These are phyloP conservation scores for Endocladia muricata DNA, from an alignment of 31 red algal genomes.

Conservation along the genomic window DNA sequence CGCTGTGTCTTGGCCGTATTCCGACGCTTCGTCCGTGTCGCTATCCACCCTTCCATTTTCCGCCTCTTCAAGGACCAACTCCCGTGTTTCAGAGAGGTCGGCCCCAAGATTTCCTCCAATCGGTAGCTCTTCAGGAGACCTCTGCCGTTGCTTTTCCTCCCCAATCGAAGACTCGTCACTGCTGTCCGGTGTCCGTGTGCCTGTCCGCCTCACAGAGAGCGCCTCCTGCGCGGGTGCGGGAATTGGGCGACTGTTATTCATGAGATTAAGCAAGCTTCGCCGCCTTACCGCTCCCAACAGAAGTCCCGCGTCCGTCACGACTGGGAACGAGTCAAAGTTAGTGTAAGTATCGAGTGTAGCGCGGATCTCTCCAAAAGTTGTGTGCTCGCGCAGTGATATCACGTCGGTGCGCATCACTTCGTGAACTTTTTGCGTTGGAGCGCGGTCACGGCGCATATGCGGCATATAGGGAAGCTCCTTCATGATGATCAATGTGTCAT, in stretches of 20 bases:
- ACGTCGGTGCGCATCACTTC: slow-evolving; percentile 87
- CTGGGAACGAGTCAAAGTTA: slow-evolving; percentile 80
- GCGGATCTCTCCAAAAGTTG: slow-evolving; percentile 54
- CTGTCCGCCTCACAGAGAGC: neutral
- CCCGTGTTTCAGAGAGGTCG: slow-evolving; percentile 23
- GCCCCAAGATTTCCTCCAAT: slow-evolving; percentile 6
- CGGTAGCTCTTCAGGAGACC: no score
- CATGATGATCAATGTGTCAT: slow-evolving; percentile 98
- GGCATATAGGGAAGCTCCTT: slow-evolving; percentile 99
- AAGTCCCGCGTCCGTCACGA: slow-evolving; percentile 55
- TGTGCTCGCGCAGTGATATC: slow-evolving; percentile 55
- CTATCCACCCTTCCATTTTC: neutral
- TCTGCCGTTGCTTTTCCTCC: neutral
- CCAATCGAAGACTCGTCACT: neutral
- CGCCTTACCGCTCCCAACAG: slow-evolving; percentile 81
- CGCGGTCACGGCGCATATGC: slow-evolving; percentile 84
- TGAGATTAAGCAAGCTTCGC: slow-evolving; percentile 46
- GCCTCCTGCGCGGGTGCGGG: neutral
- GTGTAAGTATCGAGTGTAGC: slow-evolving; percentile 64
- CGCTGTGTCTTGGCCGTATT: slow-evolving; percentile 29
- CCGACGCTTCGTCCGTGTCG: neutral
- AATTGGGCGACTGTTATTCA: slow-evolving; percentile 17
- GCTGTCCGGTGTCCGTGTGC: no score
- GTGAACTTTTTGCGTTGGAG: slow-evolving; percentile 71
- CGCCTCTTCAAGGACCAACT: slow-evolving; percentile 5